Evolutionary conservation across 352 stramenopile species (phyloP).

Genomic region (Phytopythium mirpurense): DNA sequence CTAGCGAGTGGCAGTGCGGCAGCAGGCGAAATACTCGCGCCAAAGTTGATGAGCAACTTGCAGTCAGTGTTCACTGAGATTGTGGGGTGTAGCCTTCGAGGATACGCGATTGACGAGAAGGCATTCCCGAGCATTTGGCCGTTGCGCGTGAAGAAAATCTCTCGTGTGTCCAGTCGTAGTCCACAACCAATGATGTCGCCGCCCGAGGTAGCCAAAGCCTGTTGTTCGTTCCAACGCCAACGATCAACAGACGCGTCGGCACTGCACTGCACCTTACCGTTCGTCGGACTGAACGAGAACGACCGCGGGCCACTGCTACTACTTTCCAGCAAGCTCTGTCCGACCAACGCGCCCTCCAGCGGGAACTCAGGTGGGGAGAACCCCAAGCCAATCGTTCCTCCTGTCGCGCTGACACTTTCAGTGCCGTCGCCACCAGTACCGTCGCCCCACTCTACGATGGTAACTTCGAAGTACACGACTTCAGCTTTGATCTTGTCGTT

Average conservation of each 20-base stretch:
- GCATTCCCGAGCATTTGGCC: slow-evolving; percentile 68
- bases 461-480: slow-evolving; percentile 81
- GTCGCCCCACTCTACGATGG: slow-evolving; percentile 55
- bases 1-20: slow-evolving; percentile 17
- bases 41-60: slow-evolving; percentile 76
- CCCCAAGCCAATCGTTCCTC: slow-evolving; percentile 41
- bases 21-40: slow-evolving; percentile 13
- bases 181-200: slow-evolving; percentile 80
- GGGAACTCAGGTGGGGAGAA: slow-evolving; percentile 65
- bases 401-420: neutral
- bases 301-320: slow-evolving; percentile 33
- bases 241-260: slow-evolving; percentile 48
- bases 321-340: slow-evolving; percentile 12
- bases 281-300: slow-evolving; percentile 67
- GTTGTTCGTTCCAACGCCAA: slow-evolving; percentile 68
- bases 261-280: slow-evolving; percentile 56
- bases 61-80: slow-evolving; percentile 72
- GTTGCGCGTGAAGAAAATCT: slow-evolving; percentile 87
- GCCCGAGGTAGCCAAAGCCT: slow-evolving; percentile 25
- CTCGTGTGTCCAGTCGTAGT: slow-evolving; percentile 69
- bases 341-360: slow-evolving; percentile 60
- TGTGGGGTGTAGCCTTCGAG: slow-evolving; percentile 55
- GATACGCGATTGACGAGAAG: slow-evolving; percentile 62
- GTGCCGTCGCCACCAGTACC: slow-evolving; percentile 7
- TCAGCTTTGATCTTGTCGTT: slow-evolving; percentile 65